A percentile compares a stretch with the other conserved stretches of the same genome.
phyloP scores from a whole-genome alignment of 2,329 filamentous ascomycete species.

The Coniochaeta sp. region DNA sequence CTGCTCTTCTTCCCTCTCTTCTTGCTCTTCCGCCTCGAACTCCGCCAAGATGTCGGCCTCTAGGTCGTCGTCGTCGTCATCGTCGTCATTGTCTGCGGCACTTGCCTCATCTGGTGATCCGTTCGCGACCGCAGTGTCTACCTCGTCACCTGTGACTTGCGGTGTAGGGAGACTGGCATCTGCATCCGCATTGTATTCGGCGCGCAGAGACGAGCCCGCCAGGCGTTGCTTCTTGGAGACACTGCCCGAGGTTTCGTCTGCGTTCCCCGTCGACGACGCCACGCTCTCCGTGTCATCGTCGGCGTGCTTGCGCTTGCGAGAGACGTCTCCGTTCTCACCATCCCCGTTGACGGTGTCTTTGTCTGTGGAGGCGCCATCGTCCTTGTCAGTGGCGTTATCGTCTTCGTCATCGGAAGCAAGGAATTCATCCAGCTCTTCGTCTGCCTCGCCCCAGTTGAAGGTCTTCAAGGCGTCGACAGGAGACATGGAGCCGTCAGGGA shows the following conservation, averaged over 20 bases:
- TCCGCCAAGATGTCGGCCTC: slow-evolving; percentile 59
- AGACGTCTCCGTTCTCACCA: slow-evolving; percentile 6
- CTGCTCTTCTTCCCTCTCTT: slow-evolving; percentile 7
- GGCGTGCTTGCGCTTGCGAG: slow-evolving; percentile 8
- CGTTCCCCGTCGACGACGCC: slow-evolving; percentile 7
- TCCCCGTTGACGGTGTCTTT: slow-evolving; percentile 26
- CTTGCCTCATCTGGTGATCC: slow-evolving; percentile 3
- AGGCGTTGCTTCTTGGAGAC: slow-evolving; percentile 46
- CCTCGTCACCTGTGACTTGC: slow-evolving; percentile 33
- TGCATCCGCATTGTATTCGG: slow-evolving; percentile 22
- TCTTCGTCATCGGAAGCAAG: slow-evolving; percentile 49
- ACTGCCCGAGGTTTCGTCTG: slow-evolving; percentile 20
- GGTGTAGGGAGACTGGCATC: slow-evolving; percentile 32
- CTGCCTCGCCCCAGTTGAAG: slow-evolving; percentile 56
- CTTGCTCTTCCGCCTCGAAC: slow-evolving; percentile 36
- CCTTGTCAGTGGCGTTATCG: slow-evolving; percentile 33
- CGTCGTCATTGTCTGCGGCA: slow-evolving; percentile 7
- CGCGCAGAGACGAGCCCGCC: slow-evolving; percentile 38
- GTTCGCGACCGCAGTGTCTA: slow-evolving; percentile 21
- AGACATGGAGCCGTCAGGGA: slow-evolving; percentile 39
- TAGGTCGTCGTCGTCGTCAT: slow-evolving; percentile 44
- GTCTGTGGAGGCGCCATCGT: slow-evolving; percentile 16
- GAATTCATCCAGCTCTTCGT: slow-evolving; percentile 72
- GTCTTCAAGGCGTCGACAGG: slow-evolving; percentile 50
- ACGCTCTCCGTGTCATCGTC: slow-evolving; percentile 15